These are phyloP conservation scores for Sporisorium reilianum DNA, from an alignment of 1,284 basidiomycete genomes.

Conservation along the genomic window DNA sequence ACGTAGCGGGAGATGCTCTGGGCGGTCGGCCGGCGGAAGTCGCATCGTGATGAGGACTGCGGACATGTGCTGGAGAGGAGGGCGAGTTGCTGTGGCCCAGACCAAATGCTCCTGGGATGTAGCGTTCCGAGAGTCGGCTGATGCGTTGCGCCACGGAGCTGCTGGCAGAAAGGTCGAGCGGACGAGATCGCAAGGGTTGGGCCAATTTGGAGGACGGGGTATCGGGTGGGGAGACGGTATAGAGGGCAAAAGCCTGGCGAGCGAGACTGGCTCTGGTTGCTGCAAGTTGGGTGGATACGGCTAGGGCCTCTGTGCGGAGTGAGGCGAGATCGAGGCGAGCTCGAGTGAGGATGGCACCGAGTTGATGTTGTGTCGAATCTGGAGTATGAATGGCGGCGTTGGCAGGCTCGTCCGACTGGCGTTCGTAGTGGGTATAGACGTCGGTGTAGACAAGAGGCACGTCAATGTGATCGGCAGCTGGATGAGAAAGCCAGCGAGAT, in stretches of 20 bases:
- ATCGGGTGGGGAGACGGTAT: constrained; percentile 30
- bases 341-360: constrained; percentile 30
- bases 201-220: background rate
- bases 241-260: constrained; percentile 45
- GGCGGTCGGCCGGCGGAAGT: background rate
- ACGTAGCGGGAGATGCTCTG: background rate
- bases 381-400: background rate
- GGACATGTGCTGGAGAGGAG: constrained; percentile 1
- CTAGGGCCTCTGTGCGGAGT: constrained; percentile 23
- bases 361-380: constrained; percentile 20
- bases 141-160: constrained; percentile 38
- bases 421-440: constrained; percentile 44
- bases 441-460: constrained; percentile 29
- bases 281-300: constrained; percentile 23
- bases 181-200: constrained; percentile 3
- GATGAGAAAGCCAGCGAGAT: constrained; percentile 40
- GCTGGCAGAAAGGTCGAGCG: constrained; percentile 34
- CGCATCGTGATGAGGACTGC: constrained; percentile 1
- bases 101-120: constrained; percentile 53
- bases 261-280: constrained; percentile 38
- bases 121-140: constrained; percentile 45
- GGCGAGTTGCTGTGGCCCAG: constrained; percentile 15
- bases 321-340: constrained; percentile 19
- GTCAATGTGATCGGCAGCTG: constrained; percentile 36
- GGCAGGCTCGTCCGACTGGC: constrained; percentile 13